Evolutionary conservation across 2,329 filamentous ascomycete genomes (phyloP), one percentile per base, ranked within the genome.

Genomic region (Dryadomyces quercus-mongolicae): DNA sequence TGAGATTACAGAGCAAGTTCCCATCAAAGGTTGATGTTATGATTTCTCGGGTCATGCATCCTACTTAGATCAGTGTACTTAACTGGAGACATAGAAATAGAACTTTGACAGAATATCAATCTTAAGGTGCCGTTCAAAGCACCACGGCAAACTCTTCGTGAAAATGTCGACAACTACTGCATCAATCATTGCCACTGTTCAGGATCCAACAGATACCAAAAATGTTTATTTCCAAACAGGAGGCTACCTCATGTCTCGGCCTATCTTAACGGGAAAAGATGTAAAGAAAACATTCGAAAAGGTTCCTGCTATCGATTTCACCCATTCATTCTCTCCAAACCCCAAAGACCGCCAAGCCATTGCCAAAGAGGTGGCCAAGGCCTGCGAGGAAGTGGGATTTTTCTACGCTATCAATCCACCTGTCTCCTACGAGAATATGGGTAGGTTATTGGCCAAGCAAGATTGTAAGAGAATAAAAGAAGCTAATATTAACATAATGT

Each of bases 201-300:
- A 54, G 25, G 52, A 54, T 18, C 52, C 46, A 5, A 16, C 12
- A 4, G 52, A 54, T 46, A 54, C 34, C 15, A 36, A 49, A 18
- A 31, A 49, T 34, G 52, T 54, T 2, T 54, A 49, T 21, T 54
- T 42, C n/a, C 52, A 49, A 46, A 44, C 45, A 16, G 52, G 52
- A 7, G 52, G 52, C 36, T 54, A 49, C 13, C 52, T 45, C 18
- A 22, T 49, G 20, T 43, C 36, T 5, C 45, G 52, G 15, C 52
- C 52, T 9, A 46, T 58, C 40, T 31, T 58, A n/a, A 55, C 25
- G 9, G 56, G 56, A 9, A 21, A 38, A 13, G 36, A 56, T 25
- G 52, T 52, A n/a, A 58, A 58, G 43, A n/a, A 36, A 9, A 57
- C 53, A 8, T 57, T 57, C 45, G 46, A 52, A 7, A 25, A 38